phyloP scores from a whole-genome alignment of 2,329 filamentous ascomycete genomes.

The Botrytis aclada region DNA sequence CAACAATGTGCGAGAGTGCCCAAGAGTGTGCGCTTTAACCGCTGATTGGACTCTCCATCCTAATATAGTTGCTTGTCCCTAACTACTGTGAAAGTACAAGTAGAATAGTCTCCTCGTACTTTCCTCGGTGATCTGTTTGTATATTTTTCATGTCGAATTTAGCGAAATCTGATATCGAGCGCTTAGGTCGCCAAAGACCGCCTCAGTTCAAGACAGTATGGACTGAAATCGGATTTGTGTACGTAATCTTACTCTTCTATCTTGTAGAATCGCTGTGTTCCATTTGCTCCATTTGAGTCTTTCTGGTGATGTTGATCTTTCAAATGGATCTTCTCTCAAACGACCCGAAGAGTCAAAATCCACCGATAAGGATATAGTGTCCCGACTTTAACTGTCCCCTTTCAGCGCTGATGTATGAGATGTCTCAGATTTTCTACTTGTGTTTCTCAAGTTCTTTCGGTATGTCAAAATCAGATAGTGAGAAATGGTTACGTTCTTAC shows the following conservation, averaged over 20 bases:
- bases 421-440: slow-evolving; percentile 15
- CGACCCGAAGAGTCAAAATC: background rate
- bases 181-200: slow-evolving; percentile 19
- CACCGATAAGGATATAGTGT: background rate
- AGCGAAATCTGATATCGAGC: slow-evolving; percentile 18
- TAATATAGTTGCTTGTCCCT: background rate
- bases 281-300: background rate
- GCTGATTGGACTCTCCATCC: background rate
- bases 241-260: background rate
- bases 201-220: slow-evolving; percentile 17
- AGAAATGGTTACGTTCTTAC: background rate
- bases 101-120: slow-evolving; percentile 1
- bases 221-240: slow-evolving; percentile 20
- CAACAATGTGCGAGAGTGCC: background rate
- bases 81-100: slow-evolving; percentile 7
- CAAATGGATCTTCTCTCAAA: background rate
- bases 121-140: background rate
- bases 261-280: background rate
- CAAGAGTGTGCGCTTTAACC: background rate
- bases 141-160: slow-evolving; percentile 6
- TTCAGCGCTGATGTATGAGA: background rate
- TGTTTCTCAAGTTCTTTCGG: slow-evolving; percentile 17
- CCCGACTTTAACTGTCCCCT: background rate
- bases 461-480: background rate
- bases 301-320: background rate